phyloP scores from a whole-genome alignment of 139 green algal genomes.

The Chlamydomonas urium region DNA sequence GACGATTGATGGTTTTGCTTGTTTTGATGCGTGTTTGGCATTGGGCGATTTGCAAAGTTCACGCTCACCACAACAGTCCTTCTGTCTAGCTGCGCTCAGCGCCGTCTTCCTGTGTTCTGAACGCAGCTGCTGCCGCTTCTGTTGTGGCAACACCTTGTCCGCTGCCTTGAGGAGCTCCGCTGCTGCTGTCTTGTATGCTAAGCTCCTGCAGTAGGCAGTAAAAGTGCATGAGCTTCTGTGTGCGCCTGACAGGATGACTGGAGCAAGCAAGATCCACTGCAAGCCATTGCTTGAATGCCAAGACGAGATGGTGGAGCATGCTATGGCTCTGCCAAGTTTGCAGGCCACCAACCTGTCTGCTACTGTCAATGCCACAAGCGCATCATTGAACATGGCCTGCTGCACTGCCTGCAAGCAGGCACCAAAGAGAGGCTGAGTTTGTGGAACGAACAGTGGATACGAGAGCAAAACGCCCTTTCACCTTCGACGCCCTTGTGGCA shows the following conservation, averaged over 20 bases:
- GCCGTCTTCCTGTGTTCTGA: too few relatives aligned
- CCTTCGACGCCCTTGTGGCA: background rate
- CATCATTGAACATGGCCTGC: constrained; percentile 7
- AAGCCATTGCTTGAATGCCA: too few relatives aligned
- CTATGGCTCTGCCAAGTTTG: too few relatives aligned
- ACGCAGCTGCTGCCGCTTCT: constrained; percentile 21
- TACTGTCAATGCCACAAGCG: background rate
- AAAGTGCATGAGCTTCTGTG: background rate
- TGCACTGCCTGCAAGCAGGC: constrained; percentile 5
- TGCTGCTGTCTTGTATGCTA: background rate
- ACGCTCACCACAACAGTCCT: too few relatives aligned
- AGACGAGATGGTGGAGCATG: too few relatives aligned
- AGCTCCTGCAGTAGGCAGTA: background rate
- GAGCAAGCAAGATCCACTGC: too few relatives aligned
- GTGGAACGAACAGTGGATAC: too few relatives aligned
- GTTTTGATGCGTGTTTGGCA: too few relatives aligned
- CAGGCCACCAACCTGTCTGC: background rate
- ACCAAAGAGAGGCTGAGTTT: background rate
- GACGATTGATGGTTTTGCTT: too few relatives aligned
- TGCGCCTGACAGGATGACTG: background rate
- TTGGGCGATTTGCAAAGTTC: too few relatives aligned
- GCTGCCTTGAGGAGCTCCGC: constrained; percentile 11
- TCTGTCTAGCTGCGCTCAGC: too few relatives aligned
- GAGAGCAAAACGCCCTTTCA: too few relatives aligned
- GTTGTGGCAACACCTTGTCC: constrained; percentile 16